Percentiles rank a stretch among this genome's conserved stretches.
phyloP scores from a whole-genome alignment of 2,329 filamentous ascomycete genomes.

The Penicillium olsonii region DNA sequence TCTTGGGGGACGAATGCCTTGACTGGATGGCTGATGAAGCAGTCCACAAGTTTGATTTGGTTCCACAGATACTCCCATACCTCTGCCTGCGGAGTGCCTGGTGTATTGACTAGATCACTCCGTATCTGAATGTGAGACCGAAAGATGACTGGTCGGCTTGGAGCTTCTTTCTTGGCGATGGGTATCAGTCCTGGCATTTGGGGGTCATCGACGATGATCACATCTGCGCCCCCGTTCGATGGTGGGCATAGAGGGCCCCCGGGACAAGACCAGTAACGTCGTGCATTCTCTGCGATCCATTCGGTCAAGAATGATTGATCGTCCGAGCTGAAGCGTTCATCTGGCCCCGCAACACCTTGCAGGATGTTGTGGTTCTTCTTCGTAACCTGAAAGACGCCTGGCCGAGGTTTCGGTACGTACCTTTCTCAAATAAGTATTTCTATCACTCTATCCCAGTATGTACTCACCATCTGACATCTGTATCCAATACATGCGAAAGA shows the following conservation, averaged over 20 bases:
- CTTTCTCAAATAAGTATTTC: conserved; percentile 29
- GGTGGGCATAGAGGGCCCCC: conserved; percentile 67
- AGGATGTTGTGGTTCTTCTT: conserved; percentile 89
- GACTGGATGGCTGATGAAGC: conserved; percentile 83
- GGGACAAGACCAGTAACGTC: conserved; percentile 70
- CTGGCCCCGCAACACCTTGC: conserved; percentile 70
- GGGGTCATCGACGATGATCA: too few relatives aligned
- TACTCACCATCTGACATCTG: conserved; percentile 72
- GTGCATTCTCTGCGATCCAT: conserved; percentile 74
- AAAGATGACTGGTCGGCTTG: conserved; percentile 75
- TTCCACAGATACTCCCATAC: conserved; percentile 77
- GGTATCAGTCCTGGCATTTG: conserved; percentile 46
- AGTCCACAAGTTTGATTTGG: conserved; percentile 68
- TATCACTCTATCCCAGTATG: not conserved
- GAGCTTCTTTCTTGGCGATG: conserved; percentile 69
- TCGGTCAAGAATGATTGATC: conserved; percentile 65
- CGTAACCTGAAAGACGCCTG: conserved; percentile 77
- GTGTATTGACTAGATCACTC: conserved; percentile 66
- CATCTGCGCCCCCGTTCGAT: conserved; percentile 60
- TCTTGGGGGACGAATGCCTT: conserved; percentile 70
- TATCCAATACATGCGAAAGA: conserved; percentile 65
- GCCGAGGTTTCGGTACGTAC: conserved; percentile 76
- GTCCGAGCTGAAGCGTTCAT: conserved; percentile 63
- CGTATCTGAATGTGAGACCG: conserved; percentile 82
- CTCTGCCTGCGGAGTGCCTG: conserved; percentile 68